Percentiles rank a stretch among this genome's conserved stretches.
Evolutionary conservation across 176 grass and related monocot genomes (phyloP).

Genomic region (Carex pumila): DNA sequence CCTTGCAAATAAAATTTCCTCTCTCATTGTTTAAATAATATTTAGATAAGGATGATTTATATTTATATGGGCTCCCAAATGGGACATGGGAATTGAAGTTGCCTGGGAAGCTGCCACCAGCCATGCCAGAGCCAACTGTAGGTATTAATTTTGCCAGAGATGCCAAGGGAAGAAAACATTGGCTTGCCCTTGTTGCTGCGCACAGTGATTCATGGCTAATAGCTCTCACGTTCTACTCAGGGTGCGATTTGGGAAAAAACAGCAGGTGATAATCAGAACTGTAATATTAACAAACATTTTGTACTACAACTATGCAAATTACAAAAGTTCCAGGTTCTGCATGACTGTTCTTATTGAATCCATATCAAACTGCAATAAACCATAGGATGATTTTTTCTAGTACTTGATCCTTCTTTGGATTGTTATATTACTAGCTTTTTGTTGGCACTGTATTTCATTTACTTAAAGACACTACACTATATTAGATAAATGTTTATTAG

Average conservation of each 20-base stretch:
- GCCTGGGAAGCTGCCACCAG: conserved; percentile 22
- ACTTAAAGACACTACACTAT: not conserved
- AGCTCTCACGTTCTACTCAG: not conserved
- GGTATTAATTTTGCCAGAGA: conserved; percentile 38
- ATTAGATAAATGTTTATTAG: not conserved
- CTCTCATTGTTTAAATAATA: not conserved
- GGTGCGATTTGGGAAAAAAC: not conserved
- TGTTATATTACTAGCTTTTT: not conserved
- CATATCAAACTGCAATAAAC: not conserved
- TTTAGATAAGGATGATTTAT: conserved; percentile 32
- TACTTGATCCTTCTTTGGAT: not conserved
- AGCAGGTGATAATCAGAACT: conserved; percentile 15
- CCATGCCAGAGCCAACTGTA: conserved; percentile 30
- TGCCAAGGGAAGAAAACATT: conserved; percentile 33
- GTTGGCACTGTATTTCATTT: not conserved
- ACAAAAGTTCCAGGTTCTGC: not conserved
- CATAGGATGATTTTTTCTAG: not conserved
- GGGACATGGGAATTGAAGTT: conserved; percentile 36
- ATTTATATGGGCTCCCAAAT: conserved; percentile 33
- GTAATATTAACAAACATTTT: not conserved
- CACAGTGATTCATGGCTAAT: conserved; percentile 10
- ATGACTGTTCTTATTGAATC: not conserved
- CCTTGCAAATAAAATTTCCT: not conserved
- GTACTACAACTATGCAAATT: not conserved
- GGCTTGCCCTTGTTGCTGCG: conserved; percentile 25